Percentiles rank a stretch among this genome's conserved stretches.
Evolutionary conservation across 805 yeast species (phyloP).

Genomic region (Clavispora santaluciae): DNA sequence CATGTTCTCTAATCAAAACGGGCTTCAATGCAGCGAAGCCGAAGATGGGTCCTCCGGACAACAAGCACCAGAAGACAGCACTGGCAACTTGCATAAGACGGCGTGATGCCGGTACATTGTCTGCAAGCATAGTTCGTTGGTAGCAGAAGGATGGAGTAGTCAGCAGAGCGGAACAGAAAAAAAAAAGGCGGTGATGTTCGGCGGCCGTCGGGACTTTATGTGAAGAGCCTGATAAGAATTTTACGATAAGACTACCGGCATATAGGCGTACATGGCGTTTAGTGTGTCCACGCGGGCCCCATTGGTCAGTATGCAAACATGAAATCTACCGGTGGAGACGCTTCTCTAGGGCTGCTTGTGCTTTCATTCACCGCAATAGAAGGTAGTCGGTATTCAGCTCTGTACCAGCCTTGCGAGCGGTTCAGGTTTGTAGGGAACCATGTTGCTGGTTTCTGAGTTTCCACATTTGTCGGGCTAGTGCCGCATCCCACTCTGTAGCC

Average conservation of each 20-base stretch:
- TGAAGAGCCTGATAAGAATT: conserved; percentile 1
- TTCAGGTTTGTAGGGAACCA: too few relatives aligned
- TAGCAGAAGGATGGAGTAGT: not conserved
- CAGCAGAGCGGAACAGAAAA: not conserved
- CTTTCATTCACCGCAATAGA: too few relatives aligned
- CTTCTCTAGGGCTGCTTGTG: too few relatives aligned
- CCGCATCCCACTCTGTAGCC: too few relatives aligned
- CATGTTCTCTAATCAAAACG: conserved; percentile 42
- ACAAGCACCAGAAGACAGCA: conserved; percentile 51
- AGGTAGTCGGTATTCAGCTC: too few relatives aligned
- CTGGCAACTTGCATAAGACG: conserved; percentile 38
- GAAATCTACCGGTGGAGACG: too few relatives aligned
- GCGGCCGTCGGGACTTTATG: not conserved
- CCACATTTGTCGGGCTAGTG: too few relatives aligned
- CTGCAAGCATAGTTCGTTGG: conserved; percentile 7
- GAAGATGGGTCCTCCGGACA: conserved; percentile 55
- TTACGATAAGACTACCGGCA: not conserved
- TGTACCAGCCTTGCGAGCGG: too few relatives aligned
- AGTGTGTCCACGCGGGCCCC: not conserved
- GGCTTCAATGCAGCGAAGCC: conserved; percentile 61
- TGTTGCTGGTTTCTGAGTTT: too few relatives aligned
- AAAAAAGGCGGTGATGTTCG: not conserved
- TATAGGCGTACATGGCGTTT: not conserved
- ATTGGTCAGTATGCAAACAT: too few relatives aligned
- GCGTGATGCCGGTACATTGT: conserved; percentile 9